Base-by-base conservation (phyloP, 306 rosid species). In the Glycyrrhiza uralensis region DNA sequence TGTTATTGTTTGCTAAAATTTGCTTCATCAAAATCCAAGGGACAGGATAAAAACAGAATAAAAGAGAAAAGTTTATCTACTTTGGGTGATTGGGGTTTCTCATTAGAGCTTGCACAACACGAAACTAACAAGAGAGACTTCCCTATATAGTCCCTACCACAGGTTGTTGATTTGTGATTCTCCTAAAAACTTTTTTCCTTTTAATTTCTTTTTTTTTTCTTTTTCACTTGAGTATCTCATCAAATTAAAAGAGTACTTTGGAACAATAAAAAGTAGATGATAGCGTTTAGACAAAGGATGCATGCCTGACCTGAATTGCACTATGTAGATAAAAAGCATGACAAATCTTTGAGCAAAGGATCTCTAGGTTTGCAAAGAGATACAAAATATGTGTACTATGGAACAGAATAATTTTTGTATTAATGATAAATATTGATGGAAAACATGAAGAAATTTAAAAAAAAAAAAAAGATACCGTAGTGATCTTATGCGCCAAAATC, bases 401-500 rank as follows among this genome's bases (percentile, higher is more conserved):
- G 76, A 83, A 72, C 55, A 81, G 87, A 83, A 85, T 87, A 84
- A 63, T 61, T 68, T 46, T 44, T 65, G 20, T 22, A 71, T 52
- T 77, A 69, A 66, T 70, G 80, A 67, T 15, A 17, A 15, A 15
- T 32, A n/a, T 80, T 72, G 82, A 84, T 72, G 72, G 80, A 63
- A 79, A 81, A 73, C 76, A n/a, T n/a, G n/a, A n/a, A n/a, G n/a
- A n/a, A n/a, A n/a, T n/a, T n/a, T n/a, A n/a, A n/a, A n/a, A 64
- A 51, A 39, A 71, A 14, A 62, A 81, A 36, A 72, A 79, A 69
- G 68, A 76, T 62, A 74, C 81, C 80, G 86, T 87, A 60, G 74
- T 76, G 89, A 83, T 87, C 89, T 80, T 86, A 83, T 93, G 96
- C 96, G 50, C 49, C 39, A 66, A 81, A 84, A 86, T 86, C 86